phyloP scores from a whole-genome alignment of 1,139 yeast species.

The Candida tetrigidarum region DNA sequence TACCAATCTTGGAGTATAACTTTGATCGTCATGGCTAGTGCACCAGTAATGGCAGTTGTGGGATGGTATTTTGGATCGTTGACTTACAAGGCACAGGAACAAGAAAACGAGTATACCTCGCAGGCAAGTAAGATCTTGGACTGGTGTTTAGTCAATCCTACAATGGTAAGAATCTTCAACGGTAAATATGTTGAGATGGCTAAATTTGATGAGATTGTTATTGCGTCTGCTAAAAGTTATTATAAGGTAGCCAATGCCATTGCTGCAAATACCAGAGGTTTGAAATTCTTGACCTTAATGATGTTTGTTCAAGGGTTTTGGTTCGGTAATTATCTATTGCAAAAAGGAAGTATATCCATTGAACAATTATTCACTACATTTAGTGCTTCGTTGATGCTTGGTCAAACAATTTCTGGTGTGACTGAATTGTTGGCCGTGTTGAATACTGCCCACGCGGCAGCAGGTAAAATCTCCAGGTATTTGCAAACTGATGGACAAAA shows the following conservation, averaged over 20 bases:
- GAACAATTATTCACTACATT: constrained; percentile 82
- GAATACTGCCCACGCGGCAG: constrained; percentile 69
- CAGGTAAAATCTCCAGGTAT: constrained; percentile 35
- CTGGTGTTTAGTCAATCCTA: constrained; percentile 69
- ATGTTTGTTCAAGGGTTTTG: constrained; percentile 94
- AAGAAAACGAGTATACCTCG: constrained; percentile 61
- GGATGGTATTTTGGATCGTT: constrained; percentile 56
- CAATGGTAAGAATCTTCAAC: constrained; percentile 63
- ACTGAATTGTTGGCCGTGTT: constrained; percentile 58
- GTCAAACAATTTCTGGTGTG: constrained; percentile 56
- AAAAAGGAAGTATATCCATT: constrained; percentile 49
- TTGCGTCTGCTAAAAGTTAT: constrained; percentile 51
- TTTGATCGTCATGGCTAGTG: constrained; percentile 66
- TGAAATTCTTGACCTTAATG: constrained; percentile 60
- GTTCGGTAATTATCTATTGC: constrained; percentile 77
- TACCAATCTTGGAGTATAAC: constrained; percentile 86
- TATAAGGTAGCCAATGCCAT: constrained; percentile 50
- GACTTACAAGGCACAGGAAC: constrained; percentile 52
- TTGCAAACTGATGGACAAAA: constrained; percentile 8
- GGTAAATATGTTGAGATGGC: constrained; percentile 57
- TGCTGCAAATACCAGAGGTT: constrained; percentile 59
- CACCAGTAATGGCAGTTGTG: constrained; percentile 65
- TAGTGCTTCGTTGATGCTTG: constrained; percentile 75
- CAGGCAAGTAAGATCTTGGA: constrained; percentile 63
- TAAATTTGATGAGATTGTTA: constrained; percentile 44